Conservation (phyloP, 2,329 filamentous ascomycete genomes). For the Paecilomyces sp. region DNA sequence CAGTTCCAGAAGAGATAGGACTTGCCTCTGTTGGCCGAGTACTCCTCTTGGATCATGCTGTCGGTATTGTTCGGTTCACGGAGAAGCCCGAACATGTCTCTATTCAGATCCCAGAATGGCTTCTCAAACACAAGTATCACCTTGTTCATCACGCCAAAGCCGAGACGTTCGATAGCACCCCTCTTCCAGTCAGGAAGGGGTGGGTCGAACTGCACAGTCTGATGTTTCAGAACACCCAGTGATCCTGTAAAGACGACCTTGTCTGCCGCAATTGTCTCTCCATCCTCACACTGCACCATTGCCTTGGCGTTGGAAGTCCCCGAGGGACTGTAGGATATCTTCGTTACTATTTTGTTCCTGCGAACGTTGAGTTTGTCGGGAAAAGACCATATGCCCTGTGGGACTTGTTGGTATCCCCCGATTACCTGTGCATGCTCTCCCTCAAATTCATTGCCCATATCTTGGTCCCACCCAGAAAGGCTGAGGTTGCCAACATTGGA, state of each 20-base stretch:
- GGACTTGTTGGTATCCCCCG: slow-evolving; percentile 88
- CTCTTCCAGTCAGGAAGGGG: slow-evolving; percentile 81
- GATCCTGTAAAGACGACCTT: slow-evolving; percentile 85
- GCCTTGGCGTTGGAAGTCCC: slow-evolving; percentile 41
- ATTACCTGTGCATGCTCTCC: slow-evolving; percentile 89
- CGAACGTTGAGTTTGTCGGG: slow-evolving; percentile 72
- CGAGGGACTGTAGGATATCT: slow-evolving; percentile 57
- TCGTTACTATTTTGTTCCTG: slow-evolving; percentile 64
- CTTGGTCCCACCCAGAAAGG: slow-evolving; percentile 89
- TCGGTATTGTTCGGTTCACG: slow-evolving; percentile 62
- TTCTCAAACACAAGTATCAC: slow-evolving; percentile 83
- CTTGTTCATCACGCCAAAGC: slow-evolving; percentile 93
- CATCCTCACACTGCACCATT: slow-evolving; percentile 68
- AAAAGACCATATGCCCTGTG: slow-evolving; percentile 73
- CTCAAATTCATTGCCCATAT: slow-evolving; percentile 96
- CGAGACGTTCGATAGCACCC: slow-evolving; percentile 72
- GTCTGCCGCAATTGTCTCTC: slow-evolving; percentile 72
- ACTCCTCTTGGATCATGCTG: slow-evolving; percentile 73
- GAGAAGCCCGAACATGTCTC: slow-evolving; percentile 90
- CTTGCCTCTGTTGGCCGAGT: slow-evolving; percentile 70
- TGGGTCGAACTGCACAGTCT: slow-evolving; percentile 76
- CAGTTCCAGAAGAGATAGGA: slow-evolving; percentile 99
- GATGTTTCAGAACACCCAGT: slow-evolving; percentile 80
- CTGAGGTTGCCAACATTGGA: slow-evolving; percentile 81
- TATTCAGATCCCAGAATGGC: slow-evolving; percentile 81